A percentile compares a stretch with the other conserved stretches of the same genome.
Evolutionary conservation across 441 rosid genomes (phyloP).

Genomic region (Daphne laureola): DNA sequence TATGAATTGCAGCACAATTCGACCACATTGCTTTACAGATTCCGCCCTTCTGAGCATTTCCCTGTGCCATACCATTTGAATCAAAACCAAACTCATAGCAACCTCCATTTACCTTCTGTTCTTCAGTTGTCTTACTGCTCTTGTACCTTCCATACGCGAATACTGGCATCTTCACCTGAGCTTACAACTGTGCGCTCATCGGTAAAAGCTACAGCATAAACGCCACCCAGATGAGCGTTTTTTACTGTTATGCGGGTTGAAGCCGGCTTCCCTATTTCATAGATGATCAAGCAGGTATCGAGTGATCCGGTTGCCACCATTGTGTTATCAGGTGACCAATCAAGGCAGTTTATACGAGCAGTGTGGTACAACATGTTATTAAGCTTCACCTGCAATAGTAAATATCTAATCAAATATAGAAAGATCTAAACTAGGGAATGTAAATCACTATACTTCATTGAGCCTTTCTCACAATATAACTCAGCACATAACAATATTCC

Average conservation of each 20-base stretch:
- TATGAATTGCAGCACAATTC: too few species aligned
- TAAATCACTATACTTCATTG: too few species aligned
- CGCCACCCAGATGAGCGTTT: conserved; percentile 41
- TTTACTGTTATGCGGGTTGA: conserved; percentile 30
- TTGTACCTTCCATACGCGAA: conserved; percentile 29
- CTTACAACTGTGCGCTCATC: conserved; percentile 26
- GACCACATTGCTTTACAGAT: background rate
- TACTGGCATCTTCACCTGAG: conserved; percentile 40
- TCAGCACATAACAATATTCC: too few species aligned
- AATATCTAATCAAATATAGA: too few species aligned
- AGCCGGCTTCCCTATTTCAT: conserved; percentile 32
- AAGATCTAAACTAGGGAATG: too few species aligned
- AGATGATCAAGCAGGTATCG: conserved; percentile 32
- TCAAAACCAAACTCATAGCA: background rate
- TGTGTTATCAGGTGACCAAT: conserved; percentile 36
- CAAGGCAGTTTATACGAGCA: conserved; percentile 37
- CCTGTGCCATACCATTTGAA: too few species aligned
- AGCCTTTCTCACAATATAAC: too few species aligned
- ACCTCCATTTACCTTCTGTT: conserved; percentile 9
- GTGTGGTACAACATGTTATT: conserved; percentile 41
- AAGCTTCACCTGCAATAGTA: conserved; percentile 34
- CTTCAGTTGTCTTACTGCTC: conserved; percentile 17
- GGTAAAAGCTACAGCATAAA: conserved; percentile 31
- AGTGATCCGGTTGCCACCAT: conserved; percentile 38
- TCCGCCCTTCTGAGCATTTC: background rate